phyloP scores from a whole-genome alignment of 2,329 filamentous ascomycete genomes.

The Fusarium sp. region DNA sequence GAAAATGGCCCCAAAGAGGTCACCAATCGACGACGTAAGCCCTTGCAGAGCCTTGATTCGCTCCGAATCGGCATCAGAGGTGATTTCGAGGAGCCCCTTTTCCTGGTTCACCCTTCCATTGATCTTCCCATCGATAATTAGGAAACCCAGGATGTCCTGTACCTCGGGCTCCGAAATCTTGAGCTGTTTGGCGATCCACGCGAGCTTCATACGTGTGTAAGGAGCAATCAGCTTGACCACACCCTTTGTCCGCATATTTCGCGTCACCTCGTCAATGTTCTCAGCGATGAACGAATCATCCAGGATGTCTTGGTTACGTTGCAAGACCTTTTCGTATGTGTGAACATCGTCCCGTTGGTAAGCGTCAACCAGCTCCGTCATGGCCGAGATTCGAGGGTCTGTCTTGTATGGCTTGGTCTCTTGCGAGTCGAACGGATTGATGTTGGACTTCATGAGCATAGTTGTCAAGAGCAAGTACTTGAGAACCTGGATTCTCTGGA shows the following conservation, averaged over 20 bases:
- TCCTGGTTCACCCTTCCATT: conserved; percentile 91
- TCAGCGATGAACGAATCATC: conserved; percentile 96
- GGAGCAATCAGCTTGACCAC: conserved; percentile 93
- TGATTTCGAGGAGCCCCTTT: conserved; percentile 83
- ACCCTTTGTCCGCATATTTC: conserved; percentile 97
- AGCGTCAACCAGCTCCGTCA: conserved; percentile 96
- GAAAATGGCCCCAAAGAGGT: conserved; percentile 78
- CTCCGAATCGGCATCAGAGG: conserved; percentile 77
- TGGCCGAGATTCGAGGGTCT: conserved; percentile 92
- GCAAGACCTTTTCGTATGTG: conserved; percentile 86
- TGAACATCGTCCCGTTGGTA: conserved; percentile 97
- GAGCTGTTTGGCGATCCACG: conserved; percentile 88
- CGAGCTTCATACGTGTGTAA: conserved; percentile 90
- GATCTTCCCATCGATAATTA: conserved; percentile 91
- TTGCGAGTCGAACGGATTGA: conserved; percentile 98
- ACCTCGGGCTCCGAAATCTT: conserved; percentile 88
- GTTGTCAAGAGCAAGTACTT: conserved; percentile 97
- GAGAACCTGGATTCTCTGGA: conserved; percentile 95
- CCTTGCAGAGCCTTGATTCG: conserved; percentile 78
- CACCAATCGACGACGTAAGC: conserved; percentile 76
- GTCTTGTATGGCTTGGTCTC: conserved; percentile 99
- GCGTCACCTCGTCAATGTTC: conserved; percentile 98
- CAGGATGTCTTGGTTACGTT: conserved; percentile 88
- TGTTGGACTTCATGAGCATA: conserved; percentile 98
- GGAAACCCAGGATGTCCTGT: conserved; percentile 92